Evolutionary conservation across 2,329 filamentous ascomycete species (phyloP).

Genomic region (Aureobasidium lini): DNA sequence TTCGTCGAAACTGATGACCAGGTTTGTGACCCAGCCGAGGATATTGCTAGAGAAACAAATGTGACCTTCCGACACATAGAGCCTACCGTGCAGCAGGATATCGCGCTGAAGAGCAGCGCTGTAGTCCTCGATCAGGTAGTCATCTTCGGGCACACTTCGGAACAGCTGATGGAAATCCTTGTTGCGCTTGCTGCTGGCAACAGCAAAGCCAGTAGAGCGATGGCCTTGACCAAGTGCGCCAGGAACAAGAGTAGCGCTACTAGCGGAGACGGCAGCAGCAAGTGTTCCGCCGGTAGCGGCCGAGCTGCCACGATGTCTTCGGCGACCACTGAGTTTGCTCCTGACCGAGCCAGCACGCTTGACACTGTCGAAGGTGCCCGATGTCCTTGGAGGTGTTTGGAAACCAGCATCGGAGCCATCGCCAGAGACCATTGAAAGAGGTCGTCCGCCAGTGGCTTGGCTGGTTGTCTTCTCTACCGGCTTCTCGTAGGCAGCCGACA

Average conservation of each 20-base stretch:
- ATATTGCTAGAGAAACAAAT: constrained; percentile 99
- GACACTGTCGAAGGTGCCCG: constrained; percentile 54
- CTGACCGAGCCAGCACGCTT: constrained; percentile 47
- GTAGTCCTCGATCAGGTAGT: constrained; percentile 97
- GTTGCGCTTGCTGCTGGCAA: constrained; percentile 93
- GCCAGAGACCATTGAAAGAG: constrained; percentile 34
- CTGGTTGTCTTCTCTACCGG: constrained; percentile 25
- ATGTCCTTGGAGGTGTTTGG: constrained; percentile 59
- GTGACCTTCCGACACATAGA: constrained; percentile 96
- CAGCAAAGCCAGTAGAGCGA: constrained; percentile 87
- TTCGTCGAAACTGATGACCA: constrained; percentile 98
- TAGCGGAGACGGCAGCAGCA: constrained; percentile 66
- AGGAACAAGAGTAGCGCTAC: constrained; percentile 60
- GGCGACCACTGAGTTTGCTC: constrained; percentile 45
- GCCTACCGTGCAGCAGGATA: constrained; percentile 83
- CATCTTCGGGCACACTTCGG: constrained; percentile 93
- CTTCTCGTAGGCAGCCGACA: constrained; percentile 53
- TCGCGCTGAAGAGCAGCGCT: constrained; percentile 93
- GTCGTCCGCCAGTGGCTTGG: constrained; percentile 28
- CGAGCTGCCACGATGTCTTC: constrained; percentile 76
- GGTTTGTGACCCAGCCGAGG: constrained; percentile 91
- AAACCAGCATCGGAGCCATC: constrained; percentile 41
- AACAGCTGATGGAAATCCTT: constrained; percentile 90
- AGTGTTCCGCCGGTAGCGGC: constrained; percentile 52
- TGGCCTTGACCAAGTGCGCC: constrained; percentile 52